Base-by-base conservation (phyloP, 768 basidiomycete species). In the Aureoboletus auriporus region DNA sequence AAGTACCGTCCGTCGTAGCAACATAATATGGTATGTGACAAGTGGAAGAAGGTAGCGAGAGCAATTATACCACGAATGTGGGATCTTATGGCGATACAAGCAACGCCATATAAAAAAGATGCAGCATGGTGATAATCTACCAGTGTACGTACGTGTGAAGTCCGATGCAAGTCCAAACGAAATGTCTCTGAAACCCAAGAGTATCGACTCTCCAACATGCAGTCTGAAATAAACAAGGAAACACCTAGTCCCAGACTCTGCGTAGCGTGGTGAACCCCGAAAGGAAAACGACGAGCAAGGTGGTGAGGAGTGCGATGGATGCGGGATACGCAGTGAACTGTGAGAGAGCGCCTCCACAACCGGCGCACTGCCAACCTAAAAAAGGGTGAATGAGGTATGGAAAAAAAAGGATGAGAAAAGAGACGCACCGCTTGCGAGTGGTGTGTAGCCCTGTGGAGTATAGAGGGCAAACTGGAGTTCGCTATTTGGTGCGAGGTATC, bases 381-480 rank as follows among this genome's bases (percentile, higher is more conserved):
- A 6, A 23, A 20, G 28, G 7, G 5, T 8, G 37, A 16, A 36
- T 51, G 8, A 36, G 7, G 12, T 42, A 35, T 34, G 16, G 40
- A n/a, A 6, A 42, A 20, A 37, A 16, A 12, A 27, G 0, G 6
- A 34, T 11, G 34, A 10, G 12, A 51, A 17, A 12, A 47, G 10
- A 14, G 35, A 45, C 63, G 42, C 28, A 67, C 72, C 68, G 69
- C 79, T 72, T 10, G 70, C 50, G n/a, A 82, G 60, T 8, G 78
- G 75, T 5, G 77, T 80, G 59, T 83, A 82, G 6, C 68, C 11
- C 52, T 73, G 73, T 9, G 83, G 83, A 23, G 74, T 74, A 62
- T 87, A 87, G 54, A 87, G 58, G 31, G 81, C 80, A 62, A 87
- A 87, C 53, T 67, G 63, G 40, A 82, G 70, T 4, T 73, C 66